Base-by-base conservation (phyloP, 2,329 filamentous ascomycete species). In the Alternaria arbusti region DNA sequence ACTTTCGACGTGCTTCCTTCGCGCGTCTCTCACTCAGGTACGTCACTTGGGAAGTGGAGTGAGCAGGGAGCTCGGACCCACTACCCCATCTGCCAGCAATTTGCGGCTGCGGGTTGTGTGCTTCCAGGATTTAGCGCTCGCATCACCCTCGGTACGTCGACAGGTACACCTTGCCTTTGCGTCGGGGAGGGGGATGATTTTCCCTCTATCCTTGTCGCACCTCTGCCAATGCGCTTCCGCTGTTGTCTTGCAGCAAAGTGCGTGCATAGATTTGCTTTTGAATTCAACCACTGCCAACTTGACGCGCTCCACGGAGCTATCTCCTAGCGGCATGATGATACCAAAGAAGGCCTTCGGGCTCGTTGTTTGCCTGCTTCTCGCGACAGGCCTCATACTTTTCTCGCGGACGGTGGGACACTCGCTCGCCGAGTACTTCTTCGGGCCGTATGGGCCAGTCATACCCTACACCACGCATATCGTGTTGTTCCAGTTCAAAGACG, bases 401-500 rank as follows among this genome's bases (percentile, higher is more conserved):
- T 75, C 66, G 28, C 68, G 47, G 26, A 72, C 68, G n/a, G 49
- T 68, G 6, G 67, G 65, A 36, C 65, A 64, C 43, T 67, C 64
- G 61, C 68, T 68, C 2, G 54, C 67, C 10, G 62, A 68, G 28
- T 59, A 56, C 26, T 61, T 74, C 3, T 70, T 70, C 46, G 65
- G 63, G 22, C 64, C 63, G 28, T 55, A 66, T 58, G 65, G 65
- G 10, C 64, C 67, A 11, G 52, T 68, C 9, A 52, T 67, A 30
- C 74, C 73, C 7, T 69, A 68, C 32, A 76, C 71, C 9, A 74
- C 71, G 22, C 74, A 78, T 45, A 68, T 78, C 36, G 75, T 78
- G 22, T 64, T 78, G 44, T 78, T 78, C 60, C 70, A 78, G 54
- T 78, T 78, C 69, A 76, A 78, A 56, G 59, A 74, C n/a, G 61